Conservation (phyloP, 129 eudicot genomes). For the Tagetes erecta region DNA sequence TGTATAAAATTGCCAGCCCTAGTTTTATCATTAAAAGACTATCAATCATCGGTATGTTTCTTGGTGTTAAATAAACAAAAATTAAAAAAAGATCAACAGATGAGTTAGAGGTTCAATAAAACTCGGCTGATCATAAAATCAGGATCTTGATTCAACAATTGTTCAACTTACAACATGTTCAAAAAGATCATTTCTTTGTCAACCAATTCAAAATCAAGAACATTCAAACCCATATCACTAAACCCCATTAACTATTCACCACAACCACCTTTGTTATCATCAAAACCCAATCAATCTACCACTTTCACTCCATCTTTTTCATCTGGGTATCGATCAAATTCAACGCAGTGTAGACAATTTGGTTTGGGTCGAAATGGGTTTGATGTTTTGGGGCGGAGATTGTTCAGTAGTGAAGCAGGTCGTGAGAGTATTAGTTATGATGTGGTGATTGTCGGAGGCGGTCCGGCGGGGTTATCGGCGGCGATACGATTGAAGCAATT, state of each 20-base stretch:
- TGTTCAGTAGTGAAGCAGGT: constrained; percentile 43
- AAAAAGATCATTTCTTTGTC: constrained; percentile 27
- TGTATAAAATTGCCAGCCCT: too few relatives aligned
- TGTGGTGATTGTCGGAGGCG: constrained; percentile 90
- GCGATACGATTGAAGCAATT: constrained; percentile 88
- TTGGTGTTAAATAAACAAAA: too few relatives aligned
- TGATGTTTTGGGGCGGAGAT: constrained; percentile 34
- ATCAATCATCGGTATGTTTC: too few relatives aligned
- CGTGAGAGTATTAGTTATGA: constrained; percentile 73
- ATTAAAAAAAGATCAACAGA: too few relatives aligned
- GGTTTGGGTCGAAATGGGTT: constrained; percentile 32
- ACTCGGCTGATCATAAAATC: background rate
- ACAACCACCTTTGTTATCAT: constrained; percentile 10
- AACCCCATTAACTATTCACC: background rate
- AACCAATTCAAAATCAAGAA: constrained; percentile 35
- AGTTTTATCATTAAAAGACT: too few relatives aligned
- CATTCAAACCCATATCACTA: background rate
- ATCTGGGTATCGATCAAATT: constrained; percentile 42
- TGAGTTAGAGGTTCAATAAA: too few relatives aligned
- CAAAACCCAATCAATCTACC: constrained; percentile 12
- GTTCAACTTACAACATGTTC: constrained; percentile 23
- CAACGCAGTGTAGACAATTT: background rate
- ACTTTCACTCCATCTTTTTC: constrained; percentile 30
- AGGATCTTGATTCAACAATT: constrained; percentile 11
- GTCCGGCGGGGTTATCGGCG: constrained; percentile 94